Percentiles rank a stretch among this genome's conserved stretches.
Conservation (phyloP, 805 yeast species). For the Dipodascus geniculatus region DNA sequence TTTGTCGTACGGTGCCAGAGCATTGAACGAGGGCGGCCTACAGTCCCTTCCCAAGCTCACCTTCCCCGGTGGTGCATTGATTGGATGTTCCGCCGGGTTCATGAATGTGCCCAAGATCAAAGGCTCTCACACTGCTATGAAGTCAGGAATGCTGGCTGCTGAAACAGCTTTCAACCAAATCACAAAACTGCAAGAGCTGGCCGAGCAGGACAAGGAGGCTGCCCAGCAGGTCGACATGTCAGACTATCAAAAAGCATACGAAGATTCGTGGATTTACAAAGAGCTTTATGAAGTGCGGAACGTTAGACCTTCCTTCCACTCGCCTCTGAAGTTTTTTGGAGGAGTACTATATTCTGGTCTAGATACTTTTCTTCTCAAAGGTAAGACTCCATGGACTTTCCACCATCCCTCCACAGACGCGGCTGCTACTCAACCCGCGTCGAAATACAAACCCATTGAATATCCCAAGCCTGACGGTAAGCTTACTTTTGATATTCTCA, state of each 20-base stretch:
- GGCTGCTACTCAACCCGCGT: constrained; percentile 55
- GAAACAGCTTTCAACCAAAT: constrained; percentile 57
- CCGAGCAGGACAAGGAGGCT: constrained; percentile 16
- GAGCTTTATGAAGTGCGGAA: constrained; percentile 82
- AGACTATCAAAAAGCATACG: constrained; percentile 51
- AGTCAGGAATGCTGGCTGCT: constrained; percentile 91
- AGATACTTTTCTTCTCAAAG: constrained; percentile 65
- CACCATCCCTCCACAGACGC: constrained; percentile 61
- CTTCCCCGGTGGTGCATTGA: constrained; percentile 94
- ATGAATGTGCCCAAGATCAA: constrained; percentile 95
- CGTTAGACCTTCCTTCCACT: constrained; percentile 81
- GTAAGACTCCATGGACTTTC: constrained; percentile 83
- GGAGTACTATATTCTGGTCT: constrained; percentile 81
- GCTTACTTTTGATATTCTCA: constrained; percentile 79
- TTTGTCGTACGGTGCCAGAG: constrained; percentile 89
- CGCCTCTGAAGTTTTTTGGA: constrained; percentile 62
- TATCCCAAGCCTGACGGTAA: constrained; percentile 96
- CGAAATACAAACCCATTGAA: constrained; percentile 53
- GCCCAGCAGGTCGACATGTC: constrained; percentile 29
- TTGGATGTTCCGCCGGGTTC: constrained; percentile 95
- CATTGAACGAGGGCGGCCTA: constrained; percentile 92
- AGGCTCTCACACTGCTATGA: constrained; percentile 97
- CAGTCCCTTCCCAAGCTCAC: constrained; percentile 84
- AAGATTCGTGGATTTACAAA: constrained; percentile 73
- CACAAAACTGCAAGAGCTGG: constrained; percentile 25